Percentiles rank a stretch among this genome's conserved stretches.
These are phyloP conservation scores for Styphnolobium japonicum DNA, from an alignment of 306 rosid genomes.

Conservation along the genomic window DNA sequence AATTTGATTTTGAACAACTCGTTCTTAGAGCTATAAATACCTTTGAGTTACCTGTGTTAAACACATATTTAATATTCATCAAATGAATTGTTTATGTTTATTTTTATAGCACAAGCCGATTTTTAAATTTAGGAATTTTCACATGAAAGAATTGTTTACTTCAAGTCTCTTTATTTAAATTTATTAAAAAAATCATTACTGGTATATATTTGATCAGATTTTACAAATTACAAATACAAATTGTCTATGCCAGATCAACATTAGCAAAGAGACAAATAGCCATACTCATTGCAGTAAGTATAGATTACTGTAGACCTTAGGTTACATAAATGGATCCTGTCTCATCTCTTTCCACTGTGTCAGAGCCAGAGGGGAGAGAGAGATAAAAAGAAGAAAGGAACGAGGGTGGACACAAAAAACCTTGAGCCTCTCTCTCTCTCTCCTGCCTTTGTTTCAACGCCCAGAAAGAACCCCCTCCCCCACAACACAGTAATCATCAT, in stretches of 20 bases:
- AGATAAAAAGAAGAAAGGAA: neutral
- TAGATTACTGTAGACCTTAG: neutral
- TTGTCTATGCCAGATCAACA: neutral
- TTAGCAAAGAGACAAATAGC: neutral
- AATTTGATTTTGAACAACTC: no score
- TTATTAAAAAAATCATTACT: no score
- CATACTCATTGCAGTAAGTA: neutral
- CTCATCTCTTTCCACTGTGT: neutral
- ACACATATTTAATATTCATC: no score
- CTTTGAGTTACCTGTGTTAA: no score
- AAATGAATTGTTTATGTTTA: no score
- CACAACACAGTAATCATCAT: conserved; percentile 31
- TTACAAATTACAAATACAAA: no score
- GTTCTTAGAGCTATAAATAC: no score
- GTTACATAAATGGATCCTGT: conserved; percentile 24
- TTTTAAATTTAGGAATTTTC: no score
- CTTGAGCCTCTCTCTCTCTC: conserved; percentile 21
- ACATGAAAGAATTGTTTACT: no score
- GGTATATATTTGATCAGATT: no score
- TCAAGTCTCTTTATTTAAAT: no score
- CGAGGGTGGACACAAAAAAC: conserved; percentile 28
- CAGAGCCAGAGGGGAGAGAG: conserved; percentile 6
- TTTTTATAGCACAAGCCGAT: no score
- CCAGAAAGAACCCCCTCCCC: conserved; percentile 24
- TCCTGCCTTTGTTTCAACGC: conserved; percentile 44